phyloP scores from a whole-genome alignment of 768 basidiomycete species.

The Phallus indusiatus region DNA sequence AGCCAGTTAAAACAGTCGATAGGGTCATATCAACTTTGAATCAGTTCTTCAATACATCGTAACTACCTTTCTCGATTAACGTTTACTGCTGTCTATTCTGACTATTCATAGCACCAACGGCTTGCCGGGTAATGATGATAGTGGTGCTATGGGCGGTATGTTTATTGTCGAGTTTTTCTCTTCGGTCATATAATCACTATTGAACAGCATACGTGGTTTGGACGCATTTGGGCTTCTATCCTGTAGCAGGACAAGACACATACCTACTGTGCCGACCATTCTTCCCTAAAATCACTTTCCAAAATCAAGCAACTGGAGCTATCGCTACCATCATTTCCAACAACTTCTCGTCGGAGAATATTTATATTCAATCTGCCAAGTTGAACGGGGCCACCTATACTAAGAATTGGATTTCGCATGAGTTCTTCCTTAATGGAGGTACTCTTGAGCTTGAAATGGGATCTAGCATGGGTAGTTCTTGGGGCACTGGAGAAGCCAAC shows the following conservation, averaged over 20 bases:
- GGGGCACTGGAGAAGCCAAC: slow-evolving; percentile 10
- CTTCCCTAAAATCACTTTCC: slow-evolving; percentile 12
- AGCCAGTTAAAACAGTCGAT: slow-evolving; percentile 14
- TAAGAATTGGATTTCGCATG: slow-evolving; percentile 13
- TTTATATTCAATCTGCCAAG: slow-evolving; percentile 14
- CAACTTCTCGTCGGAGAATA: slow-evolving; percentile 14
- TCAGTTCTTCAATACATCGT: slow-evolving; percentile 6
- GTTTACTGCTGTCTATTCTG: background rate
- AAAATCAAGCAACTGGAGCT: slow-evolving; percentile 7
- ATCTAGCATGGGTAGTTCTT: slow-evolving; percentile 1
- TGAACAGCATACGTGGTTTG: slow-evolving; percentile 11
- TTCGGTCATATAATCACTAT: background rate
- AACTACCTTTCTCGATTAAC: background rate
- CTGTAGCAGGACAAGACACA: slow-evolving; percentile 12
- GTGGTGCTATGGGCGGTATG: slow-evolving; percentile 7
- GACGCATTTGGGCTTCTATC: slow-evolving; percentile 12
- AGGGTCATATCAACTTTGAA: slow-evolving; percentile 10
- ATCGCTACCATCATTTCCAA: slow-evolving; percentile 7
- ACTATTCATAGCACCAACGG: slow-evolving; percentile 8
- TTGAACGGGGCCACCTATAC: slow-evolving; percentile 12
- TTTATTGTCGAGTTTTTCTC: background rate
- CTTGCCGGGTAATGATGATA: slow-evolving; percentile 15
- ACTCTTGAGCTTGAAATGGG: slow-evolving; percentile 13
- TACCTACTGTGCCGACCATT: slow-evolving; percentile 14
- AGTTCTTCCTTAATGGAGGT: slow-evolving; percentile 11